phyloP scores from a whole-genome alignment of 164 flowering plant species.

The Magnolia officinalis region DNA sequence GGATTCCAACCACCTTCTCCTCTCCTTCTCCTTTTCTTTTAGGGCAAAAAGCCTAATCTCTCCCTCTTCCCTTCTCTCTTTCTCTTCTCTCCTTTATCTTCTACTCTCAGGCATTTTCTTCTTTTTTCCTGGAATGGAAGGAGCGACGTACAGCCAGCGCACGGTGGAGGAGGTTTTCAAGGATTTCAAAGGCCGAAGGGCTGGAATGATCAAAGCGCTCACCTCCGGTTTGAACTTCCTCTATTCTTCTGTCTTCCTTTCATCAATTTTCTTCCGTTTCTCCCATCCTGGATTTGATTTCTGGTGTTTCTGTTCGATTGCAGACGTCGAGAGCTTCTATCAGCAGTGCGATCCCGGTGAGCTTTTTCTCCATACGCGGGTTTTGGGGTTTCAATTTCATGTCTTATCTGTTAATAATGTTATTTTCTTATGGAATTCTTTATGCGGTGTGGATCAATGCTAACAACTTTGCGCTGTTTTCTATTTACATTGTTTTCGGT shows the following conservation, averaged over 20 bases:
- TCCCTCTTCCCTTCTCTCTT: not conserved
- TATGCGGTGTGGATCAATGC: not conserved
- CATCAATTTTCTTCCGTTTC: not conserved
- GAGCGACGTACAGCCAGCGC: constrained; percentile 24
- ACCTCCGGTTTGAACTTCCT: constrained; percentile 31
- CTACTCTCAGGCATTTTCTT: not conserved
- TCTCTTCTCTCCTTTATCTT: not conserved
- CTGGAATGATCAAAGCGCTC: constrained; percentile 59
- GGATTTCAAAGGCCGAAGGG: constrained; percentile 51
- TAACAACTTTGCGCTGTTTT: too few relatives aligned
- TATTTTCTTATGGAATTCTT: not conserved
- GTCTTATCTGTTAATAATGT: not conserved
- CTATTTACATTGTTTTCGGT: too few relatives aligned
- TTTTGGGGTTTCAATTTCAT: constrained; percentile 1
- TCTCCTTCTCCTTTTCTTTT: not conserved
- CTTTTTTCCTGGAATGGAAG: constrained; percentile 15
- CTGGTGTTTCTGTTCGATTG: constrained; percentile 11
- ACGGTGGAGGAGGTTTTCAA: constrained; percentile 53
- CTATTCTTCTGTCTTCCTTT: not conserved
- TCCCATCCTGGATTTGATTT: not conserved
- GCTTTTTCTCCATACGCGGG: constrained; percentile 4
- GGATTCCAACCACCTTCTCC: not conserved
- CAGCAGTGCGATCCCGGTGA: constrained; percentile 70
- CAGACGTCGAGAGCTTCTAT: constrained; percentile 58
- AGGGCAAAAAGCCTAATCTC: not conserved